Evolutionary conservation across 1,284 basidiomycete species (phyloP).

Genomic region (Mycena sp.): DNA sequence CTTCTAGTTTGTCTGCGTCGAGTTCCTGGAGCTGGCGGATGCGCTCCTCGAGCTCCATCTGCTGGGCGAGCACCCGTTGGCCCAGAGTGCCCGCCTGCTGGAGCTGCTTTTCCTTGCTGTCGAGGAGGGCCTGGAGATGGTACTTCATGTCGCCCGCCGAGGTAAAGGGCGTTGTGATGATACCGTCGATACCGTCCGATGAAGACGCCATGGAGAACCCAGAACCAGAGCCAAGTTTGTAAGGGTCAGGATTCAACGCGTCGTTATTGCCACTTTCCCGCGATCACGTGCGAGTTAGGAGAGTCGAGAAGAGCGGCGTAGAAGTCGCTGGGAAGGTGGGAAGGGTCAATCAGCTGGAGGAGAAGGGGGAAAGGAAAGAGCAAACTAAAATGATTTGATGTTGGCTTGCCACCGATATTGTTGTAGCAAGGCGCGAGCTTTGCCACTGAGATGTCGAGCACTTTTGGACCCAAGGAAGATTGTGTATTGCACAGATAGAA

Average conservation of each 20-base stretch:
- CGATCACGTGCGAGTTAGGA: neutral
- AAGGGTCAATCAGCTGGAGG: too few relatives aligned
- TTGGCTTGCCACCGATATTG: too few relatives aligned
- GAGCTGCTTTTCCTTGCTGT: slow-evolving; percentile 90
- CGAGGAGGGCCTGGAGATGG: slow-evolving; percentile 83
- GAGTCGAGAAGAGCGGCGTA: too few relatives aligned
- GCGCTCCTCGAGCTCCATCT: slow-evolving; percentile 89
- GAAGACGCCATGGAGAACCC: slow-evolving; percentile 27
- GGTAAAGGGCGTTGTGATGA: slow-evolving; percentile 23
- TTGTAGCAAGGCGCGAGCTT: too few relatives aligned
- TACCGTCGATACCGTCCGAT: slow-evolving; percentile 25
- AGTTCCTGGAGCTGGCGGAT: slow-evolving; percentile 82
- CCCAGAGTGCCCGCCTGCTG: slow-evolving; percentile 91
- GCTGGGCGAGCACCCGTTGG: slow-evolving; percentile 90
- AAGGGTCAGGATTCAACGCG: neutral
- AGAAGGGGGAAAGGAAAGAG: too few relatives aligned
- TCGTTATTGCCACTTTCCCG: neutral
- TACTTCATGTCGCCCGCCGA: slow-evolving; percentile 74
- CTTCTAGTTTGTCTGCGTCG: slow-evolving; percentile 62
- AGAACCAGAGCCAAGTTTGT: slow-evolving; percentile 6
- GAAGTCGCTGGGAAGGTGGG: too few relatives aligned
- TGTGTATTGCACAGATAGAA: too few relatives aligned
- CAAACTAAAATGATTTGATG: too few relatives aligned
- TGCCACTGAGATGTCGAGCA: too few relatives aligned
- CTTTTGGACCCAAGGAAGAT: too few relatives aligned